phyloP scores from a whole-genome alignment of 495 filamentous ascomycete genomes.

The Acidomyces sp. region DNA sequence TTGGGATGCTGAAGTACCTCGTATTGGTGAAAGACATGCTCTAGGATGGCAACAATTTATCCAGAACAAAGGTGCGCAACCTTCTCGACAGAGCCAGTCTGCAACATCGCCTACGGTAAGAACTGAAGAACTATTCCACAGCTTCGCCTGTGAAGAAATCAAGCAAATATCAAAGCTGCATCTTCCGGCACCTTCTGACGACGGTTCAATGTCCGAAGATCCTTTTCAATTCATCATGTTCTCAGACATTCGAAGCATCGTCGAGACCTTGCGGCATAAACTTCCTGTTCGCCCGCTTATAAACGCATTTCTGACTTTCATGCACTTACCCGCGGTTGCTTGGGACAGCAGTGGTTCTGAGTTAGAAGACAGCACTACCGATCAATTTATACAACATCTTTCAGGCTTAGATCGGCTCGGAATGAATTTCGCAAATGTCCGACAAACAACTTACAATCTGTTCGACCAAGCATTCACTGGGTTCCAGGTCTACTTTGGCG shows the following conservation, averaged over 20 bases:
- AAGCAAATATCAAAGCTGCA: slow-evolving; percentile 38
- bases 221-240: slow-evolving; percentile 66
- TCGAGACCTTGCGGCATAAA: slow-evolving; percentile 40
- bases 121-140: slow-evolving; percentile 25
- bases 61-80: slow-evolving; percentile 20
- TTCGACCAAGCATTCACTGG: slow-evolving; percentile 1
- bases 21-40: slow-evolving; percentile 62
- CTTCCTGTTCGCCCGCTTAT: slow-evolving; percentile 27
- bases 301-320: slow-evolving; percentile 25
- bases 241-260: slow-evolving; percentile 53
- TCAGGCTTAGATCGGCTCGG: too few species aligned
- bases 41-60: slow-evolving; percentile 54
- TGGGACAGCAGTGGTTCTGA: background rate
- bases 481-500: too few species aligned
- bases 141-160: slow-evolving; percentile 40
- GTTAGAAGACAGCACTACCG: background rate
- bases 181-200: slow-evolving; percentile 35
- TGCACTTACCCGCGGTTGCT: slow-evolving; percentile 45
- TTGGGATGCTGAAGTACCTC: slow-evolving; percentile 76
- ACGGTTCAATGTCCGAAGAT: slow-evolving; percentile 59
- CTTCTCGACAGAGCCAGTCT: background rate
- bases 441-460: slow-evolving; percentile 1
- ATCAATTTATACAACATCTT: slow-evolving; percentile 6
- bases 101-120: background rate
- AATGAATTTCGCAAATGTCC: background rate